Base-by-base conservation (phyloP, 2,329 filamentous ascomycete species). In the Fusarium protoensiforme region DNA sequence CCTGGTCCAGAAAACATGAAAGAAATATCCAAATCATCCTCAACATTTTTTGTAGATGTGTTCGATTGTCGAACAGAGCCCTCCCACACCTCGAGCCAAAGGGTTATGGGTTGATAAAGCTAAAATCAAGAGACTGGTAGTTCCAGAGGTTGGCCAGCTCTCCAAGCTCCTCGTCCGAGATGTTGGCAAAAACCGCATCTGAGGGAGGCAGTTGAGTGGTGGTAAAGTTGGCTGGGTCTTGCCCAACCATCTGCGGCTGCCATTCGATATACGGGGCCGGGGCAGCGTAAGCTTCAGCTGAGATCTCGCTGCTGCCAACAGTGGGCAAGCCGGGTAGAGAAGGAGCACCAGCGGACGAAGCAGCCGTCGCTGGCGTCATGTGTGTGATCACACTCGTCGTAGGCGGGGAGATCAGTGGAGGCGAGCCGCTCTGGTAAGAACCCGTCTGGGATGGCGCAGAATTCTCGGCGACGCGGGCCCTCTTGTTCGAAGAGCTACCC, bases 141-240 rank as follows among this genome's bases (percentile, higher is more conserved):
- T 82, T 78, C 81, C 81, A 83, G 24, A 82, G 61, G 8, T 69
- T 73, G 5, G 80, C 80, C 62, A 83, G 58, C 8, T 81, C 78
- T 13, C 81, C 81, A 27, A 82, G 73, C n/a, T 81, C 79, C 22
- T 77, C 73, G n/a, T 81, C 78, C 4, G 79, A 78, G 24, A 81
- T 79, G 39, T 74, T 72, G 8, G 74, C 77, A 53, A 81, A 80
- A 7, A 68, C 53, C 58, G 64, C n/a, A 61, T 72, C 67, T 61
- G 71, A 59, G 41, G 65, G 7, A 57, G 53, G 35, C 59, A 76
- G 13, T 10, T 69, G 46, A 3, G 48, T 53, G 9, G 41, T 35
- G 24, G 33, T 43, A 29, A 74, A 74, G 13, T 31, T 29, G 22
- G 65, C 31, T 48, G 64, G 51, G n/a, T 63, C 66, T 38, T 63